A percentile compares a stretch with the other conserved stretches of the same genome.
Conservation (phyloP, 169 alveolate species). For the Babesia ovata region DNA sequence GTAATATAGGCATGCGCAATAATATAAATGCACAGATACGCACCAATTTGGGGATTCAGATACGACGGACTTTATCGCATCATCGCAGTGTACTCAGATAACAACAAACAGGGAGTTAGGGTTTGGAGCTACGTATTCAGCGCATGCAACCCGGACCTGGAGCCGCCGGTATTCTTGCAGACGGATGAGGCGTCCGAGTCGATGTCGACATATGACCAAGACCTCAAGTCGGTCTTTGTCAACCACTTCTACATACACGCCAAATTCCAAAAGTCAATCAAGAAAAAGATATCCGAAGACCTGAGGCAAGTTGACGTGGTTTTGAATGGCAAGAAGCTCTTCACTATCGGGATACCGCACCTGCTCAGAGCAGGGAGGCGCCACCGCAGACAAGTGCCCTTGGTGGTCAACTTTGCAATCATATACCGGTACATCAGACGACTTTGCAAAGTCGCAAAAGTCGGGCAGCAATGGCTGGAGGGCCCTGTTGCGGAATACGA, state of each 20-base stretch:
- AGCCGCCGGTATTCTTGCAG: slow-evolving; percentile 36
- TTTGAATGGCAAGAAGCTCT: slow-evolving; percentile 28
- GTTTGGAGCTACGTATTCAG: slow-evolving; percentile 50
- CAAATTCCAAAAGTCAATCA: slow-evolving; percentile 23
- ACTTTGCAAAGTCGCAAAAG: slow-evolving; percentile 11
- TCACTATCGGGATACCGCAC: slow-evolving; percentile 51
- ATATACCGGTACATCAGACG: slow-evolving; percentile 37
- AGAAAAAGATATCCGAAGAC: slow-evolving; percentile 15
- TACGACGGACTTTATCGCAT: slow-evolving; percentile 68
- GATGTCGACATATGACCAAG: slow-evolving; percentile 2
- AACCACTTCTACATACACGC: slow-evolving; percentile 12
- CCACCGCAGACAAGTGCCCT: background rate
- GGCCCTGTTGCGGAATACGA: slow-evolving; percentile 52
- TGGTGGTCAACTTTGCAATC: slow-evolving; percentile 44
- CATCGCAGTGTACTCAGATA: slow-evolving; percentile 47
- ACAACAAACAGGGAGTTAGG: slow-evolving; percentile 43
- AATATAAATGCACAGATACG: slow-evolving; percentile 17
- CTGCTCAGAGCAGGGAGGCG: slow-evolving; percentile 2
- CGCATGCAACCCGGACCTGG: slow-evolving; percentile 43
- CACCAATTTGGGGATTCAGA: slow-evolving; percentile 62
- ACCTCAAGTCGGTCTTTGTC: slow-evolving; percentile 6
- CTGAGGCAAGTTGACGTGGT: slow-evolving; percentile 37
- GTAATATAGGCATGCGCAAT: background rate
- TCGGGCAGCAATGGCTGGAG: slow-evolving; percentile 37
- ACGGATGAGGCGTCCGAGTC: slow-evolving; percentile 12